Evolutionary conservation across 495 filamentous ascomycete genomes (phyloP), one percentile per base, ranked within the genome.

Genomic region (Podospora australis): DNA sequence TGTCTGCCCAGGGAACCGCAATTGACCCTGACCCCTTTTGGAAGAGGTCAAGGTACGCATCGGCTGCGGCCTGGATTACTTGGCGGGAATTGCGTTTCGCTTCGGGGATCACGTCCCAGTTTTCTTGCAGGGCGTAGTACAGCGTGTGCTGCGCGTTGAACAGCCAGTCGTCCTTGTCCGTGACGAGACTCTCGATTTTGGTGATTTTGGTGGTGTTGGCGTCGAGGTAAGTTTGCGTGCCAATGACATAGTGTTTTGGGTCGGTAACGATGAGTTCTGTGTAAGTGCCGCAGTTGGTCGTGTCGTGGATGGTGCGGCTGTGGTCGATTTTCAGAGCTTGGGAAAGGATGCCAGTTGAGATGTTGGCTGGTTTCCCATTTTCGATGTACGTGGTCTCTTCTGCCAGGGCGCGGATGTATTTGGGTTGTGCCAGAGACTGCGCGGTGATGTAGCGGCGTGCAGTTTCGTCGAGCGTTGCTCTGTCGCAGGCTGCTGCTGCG

Each of bases 121-220:
- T 49, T 57, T 70, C 67, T 13, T 57, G 54, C 6, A 62, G 55
- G 0, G 68, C 65, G 56, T 67, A 71, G 42, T 65, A 53, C 36
- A 69, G 65, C 16, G 72, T 74, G 43, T 70, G 67, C 25, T 62
- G 67, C 7, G 72, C 70, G 47, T 74, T 70, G 63, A 74, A 74
- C 9, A 72, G 62, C 69, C 70, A 72, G 47, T 67, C 59, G 23
- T 60, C 64, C 25, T 54, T 54, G 43, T 64, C 67, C 6, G 65
- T 66, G 28, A 66, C 65, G 28, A 75, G 57, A 16, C 60, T 56
- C 43, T 72, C 71, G 44, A 75, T 59, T 40, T 65, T 63, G 24
- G 56, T 42, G 19, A 55, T 52, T 36, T 5, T 16, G 30, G 57
- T 48, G 23, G 62, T 52, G 41, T 56, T 55, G 20, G 50, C 47